A percentile compares a stretch with the other conserved stretches of the same genome.
Conservation (phyloP, 2,329 filamentous ascomycete species). For the Paecilomyces fulvus region DNA sequence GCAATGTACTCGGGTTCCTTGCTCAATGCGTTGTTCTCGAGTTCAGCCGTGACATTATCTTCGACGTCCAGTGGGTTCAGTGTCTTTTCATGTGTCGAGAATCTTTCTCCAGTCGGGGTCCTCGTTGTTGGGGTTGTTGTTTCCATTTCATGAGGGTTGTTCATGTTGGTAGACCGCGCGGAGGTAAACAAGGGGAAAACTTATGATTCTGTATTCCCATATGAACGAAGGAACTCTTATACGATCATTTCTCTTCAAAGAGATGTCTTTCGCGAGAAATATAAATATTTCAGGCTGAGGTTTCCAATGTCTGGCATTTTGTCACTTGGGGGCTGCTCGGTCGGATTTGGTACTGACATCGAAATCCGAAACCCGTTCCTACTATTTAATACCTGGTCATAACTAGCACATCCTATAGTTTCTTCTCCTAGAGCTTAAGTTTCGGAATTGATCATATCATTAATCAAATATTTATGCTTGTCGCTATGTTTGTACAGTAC, state of each 20-base stretch:
- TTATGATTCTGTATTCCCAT: neutral
- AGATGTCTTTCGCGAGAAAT: neutral
- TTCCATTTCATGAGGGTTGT: neutral
- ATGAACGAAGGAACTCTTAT: neutral
- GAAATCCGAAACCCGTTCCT: neutral
- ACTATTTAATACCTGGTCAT: neutral
- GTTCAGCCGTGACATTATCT: conserved; percentile 1
- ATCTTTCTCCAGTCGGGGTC: neutral
- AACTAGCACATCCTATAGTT: neutral
- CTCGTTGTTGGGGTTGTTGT: neutral
- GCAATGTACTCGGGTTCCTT: conserved; percentile 7
- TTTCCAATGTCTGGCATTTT: neutral
- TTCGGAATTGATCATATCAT: neutral
- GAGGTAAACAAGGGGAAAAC: neutral
- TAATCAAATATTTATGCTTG: neutral
- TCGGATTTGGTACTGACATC: neutral
- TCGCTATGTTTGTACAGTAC: too few relatives aligned
- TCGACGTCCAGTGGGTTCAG: neutral
- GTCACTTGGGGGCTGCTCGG: neutral
- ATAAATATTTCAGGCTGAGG: neutral
- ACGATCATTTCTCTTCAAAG: neutral
- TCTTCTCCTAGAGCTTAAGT: neutral
- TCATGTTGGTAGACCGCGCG: neutral
- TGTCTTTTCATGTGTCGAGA: neutral
- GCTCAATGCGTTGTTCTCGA: conserved; percentile 1